Percentiles rank a stretch among this genome's conserved stretches.
phyloP scores from a whole-genome alignment of 2,329 filamentous ascomycete genomes.

The Claviceps humidiphila region DNA sequence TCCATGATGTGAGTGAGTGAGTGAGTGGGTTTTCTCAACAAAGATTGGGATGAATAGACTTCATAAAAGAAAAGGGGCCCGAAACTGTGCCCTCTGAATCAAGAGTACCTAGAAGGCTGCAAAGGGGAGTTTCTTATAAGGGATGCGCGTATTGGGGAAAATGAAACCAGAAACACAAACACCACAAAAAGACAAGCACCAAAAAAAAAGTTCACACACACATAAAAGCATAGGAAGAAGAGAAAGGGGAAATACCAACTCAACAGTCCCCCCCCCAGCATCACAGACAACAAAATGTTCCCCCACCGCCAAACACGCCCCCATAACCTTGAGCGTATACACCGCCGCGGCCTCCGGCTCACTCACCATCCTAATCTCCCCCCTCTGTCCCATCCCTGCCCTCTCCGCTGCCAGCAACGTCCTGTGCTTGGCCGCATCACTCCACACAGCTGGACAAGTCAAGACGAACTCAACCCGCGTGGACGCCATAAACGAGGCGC shows the following conservation, averaged over 20 bases:
- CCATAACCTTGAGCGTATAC: slow-evolving; percentile 67
- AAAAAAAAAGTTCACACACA: not conserved
- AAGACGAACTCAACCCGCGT: slow-evolving; percentile 69
- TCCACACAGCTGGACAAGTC: slow-evolving; percentile 76
- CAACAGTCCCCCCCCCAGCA: slow-evolving; percentile 52
- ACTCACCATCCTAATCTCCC: slow-evolving; percentile 64
- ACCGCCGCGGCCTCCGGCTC: slow-evolving; percentile 72
- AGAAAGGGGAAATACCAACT: slow-evolving; percentile 30
- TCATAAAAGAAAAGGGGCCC: too few species aligned
- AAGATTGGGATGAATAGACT: too few species aligned
- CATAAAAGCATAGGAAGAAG: not conserved
- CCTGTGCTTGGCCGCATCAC: slow-evolving; percentile 72
- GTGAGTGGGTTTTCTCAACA: too few species aligned
- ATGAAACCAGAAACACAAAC: not conserved
- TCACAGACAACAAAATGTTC: slow-evolving; percentile 53
- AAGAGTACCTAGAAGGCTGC: not conserved
- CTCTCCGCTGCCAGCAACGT: slow-evolving; percentile 65
- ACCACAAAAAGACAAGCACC: not conserved
- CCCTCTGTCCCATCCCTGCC: slow-evolving; percentile 61
- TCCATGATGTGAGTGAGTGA: not conserved
- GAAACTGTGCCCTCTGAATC: too few species aligned
- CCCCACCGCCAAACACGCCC: slow-evolving; percentile 58
- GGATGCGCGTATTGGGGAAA: too few species aligned
- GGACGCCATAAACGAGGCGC: slow-evolving; percentile 63
- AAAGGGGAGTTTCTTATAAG: not conserved